Percentiles rank a stretch among this genome's conserved stretches.
phyloP scores from a whole-genome alignment of 352 stramenopile genomes.

The Globisporangium nodosum region DNA sequence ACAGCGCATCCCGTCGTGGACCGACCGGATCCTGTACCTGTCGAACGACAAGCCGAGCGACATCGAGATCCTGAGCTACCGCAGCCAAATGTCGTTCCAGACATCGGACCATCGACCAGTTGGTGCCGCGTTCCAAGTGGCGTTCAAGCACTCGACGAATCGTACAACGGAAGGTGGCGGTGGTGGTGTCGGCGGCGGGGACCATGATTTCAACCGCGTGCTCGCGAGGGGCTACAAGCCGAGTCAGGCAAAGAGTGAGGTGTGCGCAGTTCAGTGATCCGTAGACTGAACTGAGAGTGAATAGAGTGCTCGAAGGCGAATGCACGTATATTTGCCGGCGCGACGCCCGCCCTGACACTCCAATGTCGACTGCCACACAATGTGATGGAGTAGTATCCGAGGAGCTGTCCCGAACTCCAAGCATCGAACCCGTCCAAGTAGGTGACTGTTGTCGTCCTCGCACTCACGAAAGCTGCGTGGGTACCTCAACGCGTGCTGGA shows the following conservation, averaged over 20 bases:
- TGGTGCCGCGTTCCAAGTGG: constrained; percentile 56
- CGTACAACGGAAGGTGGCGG: background rate
- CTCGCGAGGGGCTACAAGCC: constrained; percentile 24
- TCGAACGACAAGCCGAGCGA: constrained; percentile 48
- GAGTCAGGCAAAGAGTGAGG: constrained; percentile 32
- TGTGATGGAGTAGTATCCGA: too few species aligned
- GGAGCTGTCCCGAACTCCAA: too few species aligned
- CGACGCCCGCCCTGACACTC: too few species aligned
- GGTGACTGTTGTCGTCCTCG: too few species aligned
- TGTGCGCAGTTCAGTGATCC: constrained; percentile 27
- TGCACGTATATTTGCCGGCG: too few species aligned
- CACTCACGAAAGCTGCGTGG: too few species aligned
- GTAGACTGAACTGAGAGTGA: too few species aligned
- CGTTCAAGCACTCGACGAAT: constrained; percentile 17
- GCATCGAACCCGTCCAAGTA: too few species aligned
- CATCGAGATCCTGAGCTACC: constrained; percentile 57
- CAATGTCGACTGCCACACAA: too few species aligned
- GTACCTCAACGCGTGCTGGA: too few species aligned
- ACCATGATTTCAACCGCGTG: constrained; percentile 18
- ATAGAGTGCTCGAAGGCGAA: too few species aligned
- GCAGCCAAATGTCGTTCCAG: constrained; percentile 59
- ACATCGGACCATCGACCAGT: constrained; percentile 75
- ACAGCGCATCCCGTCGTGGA: constrained; percentile 94
- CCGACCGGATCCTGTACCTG: constrained; percentile 90
- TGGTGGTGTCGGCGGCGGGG: background rate